Evolutionary conservation across 495 filamentous ascomycete genomes (phyloP), one percentile per base, ranked within the genome.

Genomic region (Podospora tetraspora): DNA sequence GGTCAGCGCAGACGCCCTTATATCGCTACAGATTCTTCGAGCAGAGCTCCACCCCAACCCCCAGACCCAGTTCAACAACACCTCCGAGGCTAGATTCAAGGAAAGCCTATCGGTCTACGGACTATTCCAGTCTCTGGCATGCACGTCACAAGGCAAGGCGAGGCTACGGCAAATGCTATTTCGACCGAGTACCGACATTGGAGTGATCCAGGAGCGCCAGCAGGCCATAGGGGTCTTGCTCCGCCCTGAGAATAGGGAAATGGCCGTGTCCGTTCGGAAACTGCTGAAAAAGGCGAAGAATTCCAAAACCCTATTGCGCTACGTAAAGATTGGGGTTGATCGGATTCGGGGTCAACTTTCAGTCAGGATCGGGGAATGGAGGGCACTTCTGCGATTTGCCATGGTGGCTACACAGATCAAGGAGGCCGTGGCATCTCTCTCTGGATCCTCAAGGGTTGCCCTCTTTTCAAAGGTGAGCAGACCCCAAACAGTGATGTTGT

Each of bases 91-190:
- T 0, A 89, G 89, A 16, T 86, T 89, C 0, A 97, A 97, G 75
- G 93, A 97, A 76, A 90, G 88, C 9, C 84, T 97, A n/a, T 97
- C 94, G 2, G 78, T 99, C 1, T 96, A 91, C 70, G 95, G 93
- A 4, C 82, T 96, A 13, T 93, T 96, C 69, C 86, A 90, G 58
- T 84, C 89, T 56, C 81, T 94, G 67, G 91, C 96, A 57, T 86
- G 84, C 34, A 97, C 92, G 2, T 88, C 92, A 7, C 92, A 97
- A 71, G 95, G 96, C 2, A 92, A 89, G 72, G 76, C 81, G 25
- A 86, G 85, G 61, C 83, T 99, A 4, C 88, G 91, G 23, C 90
- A 93, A 72, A 91, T 92, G 70, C 96, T 99, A 69, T 83, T 97
- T 32, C 88, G 91, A 0, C 95, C 95, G 34, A 96, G 85, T 60